A percentile compares a stretch with the other conserved stretches of the same genome.
Evolutionary conservation across 768 basidiomycete species (phyloP).

Genomic region (Suillus decipiens): DNA sequence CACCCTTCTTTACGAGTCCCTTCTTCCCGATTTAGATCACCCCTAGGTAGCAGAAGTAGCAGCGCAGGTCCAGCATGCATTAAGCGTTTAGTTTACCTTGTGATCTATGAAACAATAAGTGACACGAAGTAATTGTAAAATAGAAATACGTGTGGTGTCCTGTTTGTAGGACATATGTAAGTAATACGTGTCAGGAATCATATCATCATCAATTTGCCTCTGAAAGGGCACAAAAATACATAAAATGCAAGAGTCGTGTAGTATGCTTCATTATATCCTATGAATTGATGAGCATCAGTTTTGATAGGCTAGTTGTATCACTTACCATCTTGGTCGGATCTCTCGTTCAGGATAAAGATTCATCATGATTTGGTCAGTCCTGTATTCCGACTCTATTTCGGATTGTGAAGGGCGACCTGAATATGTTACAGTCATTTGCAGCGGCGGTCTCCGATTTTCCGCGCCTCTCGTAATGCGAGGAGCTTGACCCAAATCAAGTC

Average conservation of each 20-base stretch:
- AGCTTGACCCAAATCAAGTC: conserved; percentile 11
- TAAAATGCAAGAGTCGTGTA: not conserved
- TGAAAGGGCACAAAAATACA: not conserved
- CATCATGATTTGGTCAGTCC: conserved; percentile 37
- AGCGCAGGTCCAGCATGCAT: conserved; percentile 19
- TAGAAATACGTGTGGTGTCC: conserved; percentile 6
- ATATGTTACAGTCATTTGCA: conserved; percentile 16
- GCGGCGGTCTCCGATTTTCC: conserved; percentile 18
- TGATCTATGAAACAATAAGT: conserved; percentile 2
- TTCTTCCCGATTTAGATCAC: conserved; percentile 23
- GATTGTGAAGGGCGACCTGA: conserved; percentile 22
- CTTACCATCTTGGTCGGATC: conserved; percentile 36
- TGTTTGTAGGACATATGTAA: not conserved
- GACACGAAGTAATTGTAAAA: conserved; percentile 9
- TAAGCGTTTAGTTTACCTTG: conserved; percentile 22
- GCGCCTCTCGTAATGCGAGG: conserved; percentile 18
- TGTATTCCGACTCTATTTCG: conserved; percentile 34
- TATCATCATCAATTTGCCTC: not conserved
- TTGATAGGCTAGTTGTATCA: not conserved
- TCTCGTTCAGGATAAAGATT: conserved; percentile 33
- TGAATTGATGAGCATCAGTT: not conserved
- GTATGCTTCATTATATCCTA: conserved; percentile 10
- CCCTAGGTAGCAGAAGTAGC: conserved; percentile 17
- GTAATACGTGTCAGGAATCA: not conserved
- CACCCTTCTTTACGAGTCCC: not conserved